Conservation (phyloP, 352 stramenopile species). For the Phytophthora sp. region DNA sequence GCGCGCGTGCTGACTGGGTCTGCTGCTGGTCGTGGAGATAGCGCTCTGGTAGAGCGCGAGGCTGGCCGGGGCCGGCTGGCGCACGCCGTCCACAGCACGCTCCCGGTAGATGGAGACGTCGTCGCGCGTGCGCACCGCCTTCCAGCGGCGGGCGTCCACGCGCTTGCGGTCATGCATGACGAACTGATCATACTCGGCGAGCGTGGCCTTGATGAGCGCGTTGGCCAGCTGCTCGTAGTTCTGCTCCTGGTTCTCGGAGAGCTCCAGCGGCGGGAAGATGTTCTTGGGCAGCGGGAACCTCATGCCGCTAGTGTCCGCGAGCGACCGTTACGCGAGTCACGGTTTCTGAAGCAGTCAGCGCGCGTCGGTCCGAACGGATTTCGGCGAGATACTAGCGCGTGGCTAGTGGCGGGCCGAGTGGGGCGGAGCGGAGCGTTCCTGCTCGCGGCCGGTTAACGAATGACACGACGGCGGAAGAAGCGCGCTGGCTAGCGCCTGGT, state of each 20-base stretch:
- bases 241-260: constrained; percentile 42
- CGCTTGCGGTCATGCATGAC: constrained; percentile 39
- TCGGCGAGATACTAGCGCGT: constrained; percentile 28
- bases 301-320: constrained; percentile 27
- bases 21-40: constrained; percentile 22
- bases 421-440: constrained; percentile 20
- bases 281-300: constrained; percentile 63
- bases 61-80: constrained; percentile 15
- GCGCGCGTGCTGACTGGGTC: constrained; percentile 27
- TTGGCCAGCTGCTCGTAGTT: constrained; percentile 59
- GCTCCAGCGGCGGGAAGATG: constrained; percentile 50
- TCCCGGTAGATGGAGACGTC: constrained; percentile 54
- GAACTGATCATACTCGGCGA: constrained; percentile 58
- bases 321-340: constrained; percentile 5
- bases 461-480: constrained; percentile 37
- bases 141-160: constrained; percentile 50
- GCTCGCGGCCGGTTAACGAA: constrained; percentile 29
- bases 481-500: constrained; percentile 2
- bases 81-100: constrained; percentile 23
- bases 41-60: constrained; percentile 34
- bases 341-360: constrained; percentile 21
- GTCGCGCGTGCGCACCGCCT: constrained; percentile 42
- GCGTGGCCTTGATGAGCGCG: constrained; percentile 48
- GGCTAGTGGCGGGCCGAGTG: constrained; percentile 18
- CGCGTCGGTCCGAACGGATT: constrained; percentile 7